Evolutionary conservation across 345 rosid species (phyloP), one percentile per base, ranked within the genome.

Genomic region (Leavenworthia alabamica): DNA sequence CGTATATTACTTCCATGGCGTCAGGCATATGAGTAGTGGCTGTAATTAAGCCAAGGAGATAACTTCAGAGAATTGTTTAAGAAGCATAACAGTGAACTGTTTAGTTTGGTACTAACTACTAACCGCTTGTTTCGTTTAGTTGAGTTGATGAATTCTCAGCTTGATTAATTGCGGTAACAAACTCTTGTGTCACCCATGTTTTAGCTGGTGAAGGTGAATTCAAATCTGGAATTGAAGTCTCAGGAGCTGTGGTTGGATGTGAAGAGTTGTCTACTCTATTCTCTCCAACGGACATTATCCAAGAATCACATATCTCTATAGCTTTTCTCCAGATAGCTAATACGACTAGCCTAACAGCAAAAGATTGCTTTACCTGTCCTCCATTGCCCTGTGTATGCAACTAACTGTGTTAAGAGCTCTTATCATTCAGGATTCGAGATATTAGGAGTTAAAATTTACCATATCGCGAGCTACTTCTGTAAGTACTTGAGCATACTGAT

Each of bases 281-380:
- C 66, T 60, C 76, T 57, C 60, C 62, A 62, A 59, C 68, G 32
- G 82, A 68, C 10, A 56, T 16, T 37, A 59, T 56, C 92, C 90
- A 88, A 56, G 79, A 80, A 72, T 63, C 58, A 47, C 83, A 82
- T 59, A 88, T 78, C 61, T 75, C 60, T 67, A 73, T 57, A 56
- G 82, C 85, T 72, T 81, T 80, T 72, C 62, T 85, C 90, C 93
- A 88, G 37, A 79, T 55, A 60, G 96, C 93, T 70, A 83, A 77
- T 67, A 83, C 79, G 29, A 83, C 70, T 16, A 85, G 88, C 10
- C 82, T 83, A 61, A 88, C 75, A 22, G 88, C 81, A 74, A 88
- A 82, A 60, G 88, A 82, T 70, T 88, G 90, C 59, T 73, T 73
- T 48, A 65, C 55, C 3, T 71, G 69, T 55, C 78, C 90, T 78